Evolutionary conservation across 768 basidiomycete species (phyloP).

Genomic region (Tylopilus sp.): DNA sequence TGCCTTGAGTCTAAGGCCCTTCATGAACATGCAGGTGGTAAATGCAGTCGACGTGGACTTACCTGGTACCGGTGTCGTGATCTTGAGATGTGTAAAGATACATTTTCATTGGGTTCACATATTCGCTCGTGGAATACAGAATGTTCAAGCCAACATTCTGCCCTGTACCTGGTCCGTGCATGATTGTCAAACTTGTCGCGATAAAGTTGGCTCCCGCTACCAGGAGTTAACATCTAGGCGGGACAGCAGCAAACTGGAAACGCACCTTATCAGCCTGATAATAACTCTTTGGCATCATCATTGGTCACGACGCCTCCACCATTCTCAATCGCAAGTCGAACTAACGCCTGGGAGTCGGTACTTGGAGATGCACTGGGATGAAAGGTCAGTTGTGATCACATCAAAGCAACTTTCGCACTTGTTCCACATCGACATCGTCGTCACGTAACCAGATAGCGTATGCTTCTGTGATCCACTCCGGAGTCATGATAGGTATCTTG

Average conservation of each 20-base stretch:
- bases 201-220: slow-evolving; percentile 69
- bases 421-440: too few species aligned
- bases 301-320: slow-evolving; percentile 50
- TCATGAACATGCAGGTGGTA: neutral
- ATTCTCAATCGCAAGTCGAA: slow-evolving; percentile 57
- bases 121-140: slow-evolving; percentile 75
- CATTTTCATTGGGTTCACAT: slow-evolving; percentile 56
- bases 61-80: slow-evolving; percentile 60
- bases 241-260: neutral
- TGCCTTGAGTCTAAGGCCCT: slow-evolving; percentile 45
- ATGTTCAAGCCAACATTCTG: slow-evolving; percentile 92
- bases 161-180: slow-evolving; percentile 60
- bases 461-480: too few species aligned
- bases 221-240: neutral
- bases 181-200: slow-evolving; percentile 48
- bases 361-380: too few species aligned
- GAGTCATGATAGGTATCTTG: too few species aligned
- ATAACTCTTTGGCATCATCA: slow-evolving; percentile 51
- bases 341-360: slow-evolving; percentile 63
- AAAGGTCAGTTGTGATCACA: neutral
- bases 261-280: slow-evolving; percentile 72
- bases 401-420: slow-evolving; percentile 13
- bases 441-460: too few species aligned
- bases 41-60: neutral
- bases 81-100: slow-evolving; percentile 67